Evolutionary conservation across 164 flowering plant genomes (phyloP).

Genomic region (Piper longum): DNA sequence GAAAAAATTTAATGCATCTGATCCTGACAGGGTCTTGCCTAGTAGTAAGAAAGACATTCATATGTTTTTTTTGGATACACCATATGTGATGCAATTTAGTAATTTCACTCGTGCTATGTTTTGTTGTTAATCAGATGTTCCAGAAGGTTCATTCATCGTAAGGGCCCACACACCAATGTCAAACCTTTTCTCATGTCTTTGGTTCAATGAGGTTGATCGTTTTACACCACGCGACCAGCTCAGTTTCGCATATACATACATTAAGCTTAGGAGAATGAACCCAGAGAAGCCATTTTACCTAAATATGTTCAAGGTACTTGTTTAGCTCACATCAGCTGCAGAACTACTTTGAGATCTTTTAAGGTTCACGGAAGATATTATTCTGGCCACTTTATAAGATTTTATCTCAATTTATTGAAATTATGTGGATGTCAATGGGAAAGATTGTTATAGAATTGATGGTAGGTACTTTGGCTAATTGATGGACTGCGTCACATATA

Average conservation of each 20-base stretch:
- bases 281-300: constrained; percentile 69
- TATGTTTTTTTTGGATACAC: neutral
- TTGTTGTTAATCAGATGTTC: constrained; percentile 58
- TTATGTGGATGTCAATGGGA: too few relatives aligned
- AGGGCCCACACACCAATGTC: constrained; percentile 99
- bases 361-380: neutral
- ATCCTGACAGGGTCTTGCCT: constrained; percentile 69
- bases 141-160: constrained; percentile 93
- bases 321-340: neutral
- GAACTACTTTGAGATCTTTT: neutral
- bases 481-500: too few relatives aligned
- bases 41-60: constrained; percentile 51
- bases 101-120: neutral
- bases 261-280: constrained; percentile 70
- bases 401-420: neutral
- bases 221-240: constrained; percentile 97
- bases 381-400: neutral
- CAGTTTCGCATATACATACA: constrained; percentile 84
- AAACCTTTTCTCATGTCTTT: constrained; percentile 92
- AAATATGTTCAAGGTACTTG: constrained; percentile 84
- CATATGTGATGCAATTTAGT: neutral
- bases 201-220: constrained; percentile 96
- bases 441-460: too few relatives aligned
- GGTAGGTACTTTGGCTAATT: too few relatives aligned
- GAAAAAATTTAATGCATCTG: constrained; percentile 68